phyloP scores from a whole-genome alignment of 345 rosid genomes.

The Brassica rapa region DNA sequence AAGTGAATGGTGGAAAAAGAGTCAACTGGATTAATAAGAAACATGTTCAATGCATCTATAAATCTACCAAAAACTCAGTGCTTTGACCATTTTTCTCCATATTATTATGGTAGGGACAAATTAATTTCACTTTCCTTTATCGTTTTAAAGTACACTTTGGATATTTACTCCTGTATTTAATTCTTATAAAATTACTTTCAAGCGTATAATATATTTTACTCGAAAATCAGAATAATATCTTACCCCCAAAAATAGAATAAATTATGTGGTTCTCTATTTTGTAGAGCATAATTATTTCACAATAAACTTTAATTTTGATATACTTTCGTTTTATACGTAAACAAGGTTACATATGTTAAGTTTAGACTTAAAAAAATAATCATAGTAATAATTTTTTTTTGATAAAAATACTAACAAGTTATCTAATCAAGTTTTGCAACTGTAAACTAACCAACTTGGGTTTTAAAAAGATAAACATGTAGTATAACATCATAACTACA shows the following conservation, averaged over 20 bases:
- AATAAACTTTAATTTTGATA: neutral
- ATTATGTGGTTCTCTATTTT: neutral
- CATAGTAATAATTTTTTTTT: too few relatives aligned
- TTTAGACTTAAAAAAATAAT: too few relatives aligned
- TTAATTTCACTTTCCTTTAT: neutral
- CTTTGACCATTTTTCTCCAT: neutral
- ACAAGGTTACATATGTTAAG: neutral
- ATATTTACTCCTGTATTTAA: neutral
- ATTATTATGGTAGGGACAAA: neutral
- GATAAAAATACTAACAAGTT: neutral
- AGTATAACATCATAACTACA: neutral
- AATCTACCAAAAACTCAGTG: neutral
- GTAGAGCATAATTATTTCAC: neutral
- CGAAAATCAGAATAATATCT: neutral
- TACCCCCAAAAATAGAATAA: neutral
- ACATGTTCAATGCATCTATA: constrained; percentile 28
- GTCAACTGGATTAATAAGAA: constrained; percentile 37
- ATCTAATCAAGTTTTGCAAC: neutral
- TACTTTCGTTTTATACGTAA: neutral
- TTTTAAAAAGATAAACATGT: neutral
- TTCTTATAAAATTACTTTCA: neutral
- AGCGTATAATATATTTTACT: neutral
- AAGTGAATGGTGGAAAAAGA: constrained; percentile 28
- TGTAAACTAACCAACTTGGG: neutral
- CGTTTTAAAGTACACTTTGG: neutral